These are phyloP conservation scores for Blastocrithidia nonstop DNA, from an alignment of 208 protist genomes.

Conservation along the genomic window DNA sequence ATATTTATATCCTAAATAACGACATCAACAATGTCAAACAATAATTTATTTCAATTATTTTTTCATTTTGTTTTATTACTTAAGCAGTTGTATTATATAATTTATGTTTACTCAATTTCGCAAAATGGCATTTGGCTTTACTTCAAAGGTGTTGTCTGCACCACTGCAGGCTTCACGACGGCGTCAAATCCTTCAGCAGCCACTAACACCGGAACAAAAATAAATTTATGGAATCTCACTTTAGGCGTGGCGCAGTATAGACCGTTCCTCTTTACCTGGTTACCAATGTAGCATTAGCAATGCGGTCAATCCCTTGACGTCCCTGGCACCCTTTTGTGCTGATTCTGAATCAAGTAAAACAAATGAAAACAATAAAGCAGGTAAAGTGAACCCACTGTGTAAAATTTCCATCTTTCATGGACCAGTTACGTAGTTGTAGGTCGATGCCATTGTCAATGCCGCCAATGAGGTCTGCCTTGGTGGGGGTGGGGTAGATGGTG, in stretches of 20 bases:
- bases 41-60: no score
- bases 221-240: slow-evolving; percentile 15
- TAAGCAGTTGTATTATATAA: no score
- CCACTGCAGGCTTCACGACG: slow-evolving; percentile 2
- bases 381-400: slow-evolving; percentile 8
- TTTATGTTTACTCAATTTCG: no score
- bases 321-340: slow-evolving; percentile 7
- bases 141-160: neutral
- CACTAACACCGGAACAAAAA: slow-evolving; percentile 11
- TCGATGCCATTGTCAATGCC: slow-evolving; percentile 78
- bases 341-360: no score
- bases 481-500: slow-evolving; percentile 73
- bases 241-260: slow-evolving; percentile 11
- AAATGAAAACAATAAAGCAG: no score
- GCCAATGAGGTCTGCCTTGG: slow-evolving; percentile 42
- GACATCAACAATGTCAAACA: no score
- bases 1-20: no score
- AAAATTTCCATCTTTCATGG: slow-evolving; percentile 22
- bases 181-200: slow-evolving; percentile 5
- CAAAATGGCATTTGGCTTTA: neutral
- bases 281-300: slow-evolving; percentile 6
- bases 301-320: slow-evolving; percentile 2
- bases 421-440: slow-evolving; percentile 22
- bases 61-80: no score
- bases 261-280: slow-evolving; percentile 7